phyloP scores from a whole-genome alignment of 2,329 filamentous ascomycete species.

The Endocalyx cinctus region DNA sequence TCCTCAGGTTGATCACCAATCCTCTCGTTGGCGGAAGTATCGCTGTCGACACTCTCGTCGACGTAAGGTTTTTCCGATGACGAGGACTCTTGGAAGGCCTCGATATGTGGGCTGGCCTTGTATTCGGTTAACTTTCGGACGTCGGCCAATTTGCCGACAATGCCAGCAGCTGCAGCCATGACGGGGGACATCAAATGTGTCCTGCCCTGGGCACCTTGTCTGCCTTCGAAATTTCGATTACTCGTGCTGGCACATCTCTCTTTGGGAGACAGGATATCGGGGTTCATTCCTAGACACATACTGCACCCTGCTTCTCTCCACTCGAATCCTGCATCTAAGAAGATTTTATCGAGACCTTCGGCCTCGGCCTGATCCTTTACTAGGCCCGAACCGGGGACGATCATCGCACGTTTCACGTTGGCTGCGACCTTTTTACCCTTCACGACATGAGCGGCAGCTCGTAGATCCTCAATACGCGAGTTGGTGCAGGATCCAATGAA shows the following conservation, averaged over 20 bases:
- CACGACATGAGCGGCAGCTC: constrained; percentile 79
- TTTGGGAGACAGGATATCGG: constrained; percentile 86
- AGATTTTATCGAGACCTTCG: constrained; percentile 91
- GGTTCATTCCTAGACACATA: constrained; percentile 99
- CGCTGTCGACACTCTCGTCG: constrained; percentile 48
- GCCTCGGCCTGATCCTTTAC: constrained; percentile 88
- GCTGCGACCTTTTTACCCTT: constrained; percentile 80
- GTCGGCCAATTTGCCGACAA: constrained; percentile 87
- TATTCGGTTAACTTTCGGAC: constrained; percentile 72
- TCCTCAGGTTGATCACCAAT: constrained; percentile 60
- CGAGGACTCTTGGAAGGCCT: constrained; percentile 39
- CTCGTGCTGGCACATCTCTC: constrained; percentile 94
- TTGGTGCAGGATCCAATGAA: constrained; percentile 99
- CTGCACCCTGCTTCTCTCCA: constrained; percentile 98
- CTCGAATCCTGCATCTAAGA: constrained; percentile 87
- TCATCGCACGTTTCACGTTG: constrained; percentile 92
- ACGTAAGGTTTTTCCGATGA: constrained; percentile 40
- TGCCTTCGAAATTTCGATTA: constrained; percentile 96
- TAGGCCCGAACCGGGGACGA: constrained; percentile 91
- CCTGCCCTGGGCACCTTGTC: constrained; percentile 84
- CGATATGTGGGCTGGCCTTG: constrained; percentile 55
- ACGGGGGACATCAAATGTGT: constrained; percentile 97
- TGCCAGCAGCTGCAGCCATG: constrained; percentile 89
- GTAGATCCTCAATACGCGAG: constrained; percentile 90
- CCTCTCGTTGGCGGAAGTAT: constrained; percentile 48